These are phyloP conservation scores for Psilocybe subaeruginosa DNA, from an alignment of 768 basidiomycete genomes.

Conservation along the genomic window DNA sequence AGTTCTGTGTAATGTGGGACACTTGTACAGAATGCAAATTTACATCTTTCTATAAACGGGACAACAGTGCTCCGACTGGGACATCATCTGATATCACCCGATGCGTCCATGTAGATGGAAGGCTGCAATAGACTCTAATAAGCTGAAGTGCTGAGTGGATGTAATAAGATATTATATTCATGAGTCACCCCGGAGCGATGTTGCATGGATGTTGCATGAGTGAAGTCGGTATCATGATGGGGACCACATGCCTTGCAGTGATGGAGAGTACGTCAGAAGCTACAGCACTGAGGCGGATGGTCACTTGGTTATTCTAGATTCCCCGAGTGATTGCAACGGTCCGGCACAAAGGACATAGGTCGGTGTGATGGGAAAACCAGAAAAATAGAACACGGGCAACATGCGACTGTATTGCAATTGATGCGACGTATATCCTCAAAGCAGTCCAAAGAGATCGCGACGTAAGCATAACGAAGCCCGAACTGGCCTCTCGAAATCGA, in stretches of 20 bases:
- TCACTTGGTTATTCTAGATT: constrained; percentile 5
- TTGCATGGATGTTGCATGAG: background rate
- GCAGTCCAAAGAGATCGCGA: background rate
- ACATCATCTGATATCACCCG: background rate
- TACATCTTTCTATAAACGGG: background rate
- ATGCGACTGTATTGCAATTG: background rate
- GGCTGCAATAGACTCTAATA: background rate
- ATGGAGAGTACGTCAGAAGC: constrained; percentile 6
- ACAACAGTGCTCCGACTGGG: background rate
- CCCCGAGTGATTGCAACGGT: background rate
- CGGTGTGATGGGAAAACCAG: constrained; percentile 2
- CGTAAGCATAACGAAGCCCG: background rate
- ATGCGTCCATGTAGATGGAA: background rate
- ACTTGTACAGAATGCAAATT: background rate
- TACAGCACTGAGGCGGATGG: background rate
- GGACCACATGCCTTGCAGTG: constrained; percentile 10
- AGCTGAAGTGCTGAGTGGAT: background rate
- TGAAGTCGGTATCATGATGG: constrained; percentile 1
- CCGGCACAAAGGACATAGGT: constrained; percentile 5
- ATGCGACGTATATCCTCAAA: constrained; percentile 11
- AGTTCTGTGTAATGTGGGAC: background rate
- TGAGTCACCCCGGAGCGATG: background rate
- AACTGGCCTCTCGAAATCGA: background rate
- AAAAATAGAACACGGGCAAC: constrained; percentile 1
- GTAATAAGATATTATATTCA: background rate